These are phyloP conservation scores for Pyrenophora seminiperda DNA, from an alignment of 2,329 filamentous ascomycete genomes.

Conservation along the genomic window DNA sequence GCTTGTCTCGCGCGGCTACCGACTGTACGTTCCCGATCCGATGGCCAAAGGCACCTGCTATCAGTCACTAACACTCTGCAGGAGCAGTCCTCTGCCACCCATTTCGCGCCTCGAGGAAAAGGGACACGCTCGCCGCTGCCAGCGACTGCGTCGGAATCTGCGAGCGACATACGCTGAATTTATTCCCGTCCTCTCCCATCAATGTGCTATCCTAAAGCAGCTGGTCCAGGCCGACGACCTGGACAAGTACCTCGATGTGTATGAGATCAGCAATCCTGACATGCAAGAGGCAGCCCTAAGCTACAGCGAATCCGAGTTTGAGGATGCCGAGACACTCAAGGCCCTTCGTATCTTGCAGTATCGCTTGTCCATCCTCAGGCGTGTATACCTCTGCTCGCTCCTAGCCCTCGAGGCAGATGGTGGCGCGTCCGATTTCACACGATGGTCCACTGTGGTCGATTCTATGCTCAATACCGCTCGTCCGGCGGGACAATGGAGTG, in stretches of 20 bases:
- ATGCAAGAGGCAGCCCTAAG: constrained; percentile 55
- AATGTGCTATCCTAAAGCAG: constrained; percentile 69
- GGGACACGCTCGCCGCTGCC: constrained; percentile 77
- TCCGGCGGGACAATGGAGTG: constrained; percentile 66
- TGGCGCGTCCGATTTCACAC: constrained; percentile 73
- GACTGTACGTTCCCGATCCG: constrained; percentile 63
- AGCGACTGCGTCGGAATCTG: constrained; percentile 77
- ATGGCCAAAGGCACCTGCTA: constrained; percentile 8
- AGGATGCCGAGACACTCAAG: constrained; percentile 79
- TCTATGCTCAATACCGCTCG: constrained; percentile 70
- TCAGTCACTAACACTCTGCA: constrained; percentile 49
- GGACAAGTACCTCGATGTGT: constrained; percentile 85
- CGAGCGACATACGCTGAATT: constrained; percentile 71
- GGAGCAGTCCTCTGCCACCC: constrained; percentile 88
- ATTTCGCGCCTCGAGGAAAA: constrained; percentile 88
- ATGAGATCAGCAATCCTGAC: constrained; percentile 56
- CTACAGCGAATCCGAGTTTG: constrained; percentile 68
- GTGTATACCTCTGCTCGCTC: constrained; percentile 86
- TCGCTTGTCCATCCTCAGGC: constrained; percentile 78
- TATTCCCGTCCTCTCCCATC: constrained; percentile 73
- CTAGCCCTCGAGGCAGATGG: constrained; percentile 84
- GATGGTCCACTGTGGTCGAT: constrained; percentile 79
- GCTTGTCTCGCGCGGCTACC: constrained; percentile 86
- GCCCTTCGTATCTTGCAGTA: constrained; percentile 69
- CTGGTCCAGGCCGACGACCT: constrained; percentile 81